Evolutionary conservation across 2,329 filamentous ascomycete species (phyloP).

Genomic region (Nannizzia gypsea): DNA sequence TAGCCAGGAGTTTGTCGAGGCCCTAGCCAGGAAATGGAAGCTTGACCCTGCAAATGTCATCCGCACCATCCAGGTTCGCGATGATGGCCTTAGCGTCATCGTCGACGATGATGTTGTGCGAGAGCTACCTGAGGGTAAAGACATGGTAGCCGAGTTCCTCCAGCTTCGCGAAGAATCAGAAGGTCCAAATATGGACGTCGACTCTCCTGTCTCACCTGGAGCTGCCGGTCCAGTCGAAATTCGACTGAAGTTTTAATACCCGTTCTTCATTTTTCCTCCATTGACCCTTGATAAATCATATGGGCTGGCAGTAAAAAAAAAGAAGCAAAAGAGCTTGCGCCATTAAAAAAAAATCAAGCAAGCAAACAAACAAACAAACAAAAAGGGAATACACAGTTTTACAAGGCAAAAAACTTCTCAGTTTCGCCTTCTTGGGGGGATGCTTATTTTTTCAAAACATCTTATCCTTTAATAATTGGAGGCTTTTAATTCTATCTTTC

Average conservation of each 20-base stretch:
- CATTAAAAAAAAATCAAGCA: neutral
- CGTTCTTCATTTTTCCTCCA: neutral
- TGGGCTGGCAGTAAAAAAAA: too few species aligned
- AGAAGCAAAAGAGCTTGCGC: neutral
- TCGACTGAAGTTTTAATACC: neutral
- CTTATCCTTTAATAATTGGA: neutral
- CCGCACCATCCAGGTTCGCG: conserved; percentile 59
- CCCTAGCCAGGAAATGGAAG: conserved; percentile 67
- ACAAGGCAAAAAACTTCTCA: neutral
- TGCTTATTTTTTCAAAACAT: neutral
- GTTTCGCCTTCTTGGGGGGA: neutral
- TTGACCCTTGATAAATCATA: too few species aligned
- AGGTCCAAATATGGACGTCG: conserved; percentile 11
- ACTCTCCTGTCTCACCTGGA: conserved; percentile 1
- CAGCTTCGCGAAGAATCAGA: conserved; percentile 42
- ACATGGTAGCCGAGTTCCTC: conserved; percentile 63
- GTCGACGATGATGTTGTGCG: conserved; percentile 82
- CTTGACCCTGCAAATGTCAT: conserved; percentile 61
- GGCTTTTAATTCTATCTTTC: neutral
- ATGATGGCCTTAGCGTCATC: conserved; percentile 66
- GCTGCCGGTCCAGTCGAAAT: neutral
- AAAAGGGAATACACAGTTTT: neutral
- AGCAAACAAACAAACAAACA: neutral
- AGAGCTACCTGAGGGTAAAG: conserved; percentile 78
- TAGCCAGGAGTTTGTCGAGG: conserved; percentile 58